Evolutionary conservation across 73 alveolate species (phyloP), one percentile per base, ranked within the genome.

Genomic region (Paramecium sexaurelia): DNA sequence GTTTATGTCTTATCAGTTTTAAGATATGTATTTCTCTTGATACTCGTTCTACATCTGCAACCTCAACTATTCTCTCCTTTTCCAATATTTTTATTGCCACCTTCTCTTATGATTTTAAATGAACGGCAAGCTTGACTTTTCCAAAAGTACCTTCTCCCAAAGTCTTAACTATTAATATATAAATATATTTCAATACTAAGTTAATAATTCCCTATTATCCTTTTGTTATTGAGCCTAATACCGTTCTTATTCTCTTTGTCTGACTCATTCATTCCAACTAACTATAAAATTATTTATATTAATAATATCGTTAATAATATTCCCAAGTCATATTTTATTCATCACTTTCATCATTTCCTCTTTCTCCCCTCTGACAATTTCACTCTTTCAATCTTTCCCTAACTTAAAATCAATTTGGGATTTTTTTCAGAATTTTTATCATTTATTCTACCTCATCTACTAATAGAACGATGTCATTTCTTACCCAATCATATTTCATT

Each of bases 61-160:
- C 97, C 29, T 95, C 98, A 55, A 88, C 92, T 47, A 95, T 95
- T 92, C 94, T 93, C 43, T 93, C 95, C 15, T 94, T 75, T 66
- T 95, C 98, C 92, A 95, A 93, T 91, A 95, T 95, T 88, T 95
- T 95, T n/a, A 95, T 95, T n/a, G 98, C 98, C 17, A 95, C 98
- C 39, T 95, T 93, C 82, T 93, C 95, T 41, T 94, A 86, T n/a
- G 98, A 92, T 87, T 67, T 67, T 17, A 87, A 11, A 43, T 87
- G 93, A 35, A 78, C 71, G 33, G 90, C 93, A 27, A 87, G 27
- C 47, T 87, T 87, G 26, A 87, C 93, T 36, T 87, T 87, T 33
- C 93, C 93, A 67, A 87, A 87, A 22, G 93, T 78, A 13, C 93
- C 93, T 32, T 66, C 87, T 22, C 93, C 93, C 41, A 87, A 67